Conservation (phyloP, 305 asterid genomes). For the Striga hermonthica region DNA sequence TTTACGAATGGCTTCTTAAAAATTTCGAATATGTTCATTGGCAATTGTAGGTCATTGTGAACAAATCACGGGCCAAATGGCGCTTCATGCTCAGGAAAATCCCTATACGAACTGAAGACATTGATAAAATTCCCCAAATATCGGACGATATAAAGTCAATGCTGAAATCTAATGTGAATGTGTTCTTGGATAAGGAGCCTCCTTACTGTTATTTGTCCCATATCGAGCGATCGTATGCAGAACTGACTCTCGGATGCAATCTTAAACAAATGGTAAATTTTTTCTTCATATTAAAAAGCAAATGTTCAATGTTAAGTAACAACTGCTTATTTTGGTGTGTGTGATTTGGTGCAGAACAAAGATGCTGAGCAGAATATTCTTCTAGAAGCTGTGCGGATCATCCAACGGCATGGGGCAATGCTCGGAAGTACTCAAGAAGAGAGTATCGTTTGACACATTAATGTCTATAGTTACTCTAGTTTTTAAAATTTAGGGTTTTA, state of each 20-base stretch:
- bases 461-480: not conserved
- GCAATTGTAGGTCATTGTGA: constrained; percentile 68
- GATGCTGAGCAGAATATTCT: constrained; percentile 73
- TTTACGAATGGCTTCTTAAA: constrained; percentile 9
- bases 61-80: constrained; percentile 83
- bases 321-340: constrained; percentile 21
- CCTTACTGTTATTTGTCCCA: constrained; percentile 79
- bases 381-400: constrained; percentile 62
- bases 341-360: constrained; percentile 50
- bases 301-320: constrained; percentile 7
- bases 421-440: constrained; percentile 47
- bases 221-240: constrained; percentile 67
- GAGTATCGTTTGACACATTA: constrained; percentile 22
- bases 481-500: constrained; percentile 19
- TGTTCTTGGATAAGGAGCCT: constrained; percentile 76
- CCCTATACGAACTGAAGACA: constrained; percentile 60
- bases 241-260: constrained; percentile 83
- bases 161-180: constrained; percentile 68
- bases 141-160: constrained; percentile 68
- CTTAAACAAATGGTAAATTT: constrained; percentile 53
- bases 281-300: not conserved
- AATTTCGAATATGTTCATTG: constrained; percentile 15
- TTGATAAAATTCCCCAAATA: constrained; percentile 63
- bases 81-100: constrained; percentile 53
- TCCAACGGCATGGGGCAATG: constrained; percentile 65